Conservation (phyloP, 164 flowering plant genomes). For the Annona cherimola region DNA sequence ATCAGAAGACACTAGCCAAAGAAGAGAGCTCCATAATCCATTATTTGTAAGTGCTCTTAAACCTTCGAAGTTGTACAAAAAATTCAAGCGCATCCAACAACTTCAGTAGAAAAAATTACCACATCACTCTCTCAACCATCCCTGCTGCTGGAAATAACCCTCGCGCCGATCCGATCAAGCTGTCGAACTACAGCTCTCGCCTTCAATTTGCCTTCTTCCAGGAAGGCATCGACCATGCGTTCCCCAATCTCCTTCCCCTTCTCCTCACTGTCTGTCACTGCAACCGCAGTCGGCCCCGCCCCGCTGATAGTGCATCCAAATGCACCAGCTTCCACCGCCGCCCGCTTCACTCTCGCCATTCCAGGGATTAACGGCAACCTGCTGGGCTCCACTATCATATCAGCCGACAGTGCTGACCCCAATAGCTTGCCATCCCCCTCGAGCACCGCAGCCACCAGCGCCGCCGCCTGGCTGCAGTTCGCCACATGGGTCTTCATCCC, state of each 20-base stretch:
- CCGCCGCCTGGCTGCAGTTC: slow-evolving; percentile 87
- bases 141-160: slow-evolving; percentile 41
- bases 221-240: slow-evolving; percentile 74
- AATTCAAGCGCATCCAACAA: too few relatives aligned
- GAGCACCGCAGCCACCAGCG: slow-evolving; percentile 66
- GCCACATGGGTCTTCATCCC: slow-evolving; percentile 67
- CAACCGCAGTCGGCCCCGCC: slow-evolving; percentile 93
- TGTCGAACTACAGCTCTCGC: slow-evolving; percentile 45
- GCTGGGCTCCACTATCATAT: slow-evolving; percentile 78
- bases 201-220: slow-evolving; percentile 54
- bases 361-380: slow-evolving; percentile 87
- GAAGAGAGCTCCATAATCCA: too few relatives aligned
- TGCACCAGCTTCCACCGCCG: slow-evolving; percentile 75
- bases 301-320: slow-evolving; percentile 94
- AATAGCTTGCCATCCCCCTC: slow-evolving; percentile 54
- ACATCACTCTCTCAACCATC: not conserved
- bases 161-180: slow-evolving; percentile 81
- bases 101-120: too few relatives aligned
- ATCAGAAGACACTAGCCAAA: too few relatives aligned
- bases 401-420: slow-evolving; percentile 71
- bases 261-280: slow-evolving; percentile 55
- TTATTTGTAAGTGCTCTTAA: too few relatives aligned
- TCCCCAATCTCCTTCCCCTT: slow-evolving; percentile 61
- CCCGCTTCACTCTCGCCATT: slow-evolving; percentile 76
- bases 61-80: too few relatives aligned